Percentiles rank a stretch among this genome's conserved stretches.
Evolutionary conservation across 108 stramenopile species (phyloP).

Genomic region (Tribonema minus): DNA sequence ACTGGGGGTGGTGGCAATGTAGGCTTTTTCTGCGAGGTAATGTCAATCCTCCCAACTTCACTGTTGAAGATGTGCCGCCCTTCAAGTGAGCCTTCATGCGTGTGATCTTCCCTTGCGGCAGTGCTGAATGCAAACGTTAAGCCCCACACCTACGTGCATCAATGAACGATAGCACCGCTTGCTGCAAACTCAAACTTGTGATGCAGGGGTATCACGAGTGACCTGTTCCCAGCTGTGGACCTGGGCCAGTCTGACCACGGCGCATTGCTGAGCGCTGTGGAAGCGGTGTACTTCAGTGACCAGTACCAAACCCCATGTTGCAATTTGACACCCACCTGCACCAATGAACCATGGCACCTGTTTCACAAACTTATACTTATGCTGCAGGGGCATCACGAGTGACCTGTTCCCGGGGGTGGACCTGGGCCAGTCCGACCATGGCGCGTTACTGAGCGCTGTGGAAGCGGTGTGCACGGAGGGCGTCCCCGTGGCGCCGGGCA

Average conservation of each 20-base stretch:
- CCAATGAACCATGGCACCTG: no score
- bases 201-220: constrained; percentile 64
- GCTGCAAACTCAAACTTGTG: no score
- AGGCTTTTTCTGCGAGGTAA: no score
- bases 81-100: constrained; percentile 42
- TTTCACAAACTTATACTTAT: no score
- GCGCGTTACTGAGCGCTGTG: constrained; percentile 51
- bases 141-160: no score
- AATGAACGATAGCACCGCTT: no score
- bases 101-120: no score
- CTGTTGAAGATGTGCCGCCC: constrained; percentile 62
- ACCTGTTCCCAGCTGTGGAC: constrained; percentile 64
- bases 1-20: no score
- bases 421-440: constrained; percentile 62
- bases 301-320: no score
- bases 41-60: constrained; percentile 67
- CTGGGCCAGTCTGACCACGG: constrained; percentile 63
- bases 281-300: constrained; percentile 49
- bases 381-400: constrained; percentile 63
- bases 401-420: constrained; percentile 66
- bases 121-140: no score
- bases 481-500: constrained; percentile 48
- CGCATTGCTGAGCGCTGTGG: constrained; percentile 49
- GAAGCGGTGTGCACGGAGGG: constrained; percentile 49
- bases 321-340: no score